phyloP scores from a whole-genome alignment of 305 asterid species.

The Plantago lanceolata region DNA sequence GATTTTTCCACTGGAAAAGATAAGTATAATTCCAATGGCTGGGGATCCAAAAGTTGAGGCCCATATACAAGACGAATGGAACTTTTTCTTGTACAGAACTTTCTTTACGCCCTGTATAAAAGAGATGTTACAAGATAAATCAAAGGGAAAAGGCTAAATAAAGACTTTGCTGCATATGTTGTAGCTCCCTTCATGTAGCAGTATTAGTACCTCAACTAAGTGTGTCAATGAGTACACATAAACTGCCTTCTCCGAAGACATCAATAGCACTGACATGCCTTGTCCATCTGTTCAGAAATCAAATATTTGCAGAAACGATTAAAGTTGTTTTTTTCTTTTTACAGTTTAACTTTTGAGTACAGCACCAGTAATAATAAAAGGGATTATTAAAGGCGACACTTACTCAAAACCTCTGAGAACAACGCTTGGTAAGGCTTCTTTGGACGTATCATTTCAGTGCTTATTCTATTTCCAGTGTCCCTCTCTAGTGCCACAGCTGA shows the following conservation, averaged over 20 bases:
- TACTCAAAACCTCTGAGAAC: conserved; percentile 64
- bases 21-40: conserved; percentile 57
- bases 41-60: conserved; percentile 75
- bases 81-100: conserved; percentile 79
- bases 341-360: not conserved
- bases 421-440: conserved; percentile 76
- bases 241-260: conserved; percentile 78
- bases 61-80: conserved; percentile 66
- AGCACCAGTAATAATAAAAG: conserved; percentile 5
- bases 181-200: conserved; percentile 2
- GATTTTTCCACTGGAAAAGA: conserved; percentile 66
- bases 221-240: conserved; percentile 71
- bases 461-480: conserved; percentile 67
- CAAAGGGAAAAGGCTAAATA: not conserved
- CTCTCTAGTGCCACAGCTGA: conserved; percentile 64
- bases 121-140: conserved; percentile 16
- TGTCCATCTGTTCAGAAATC: conserved; percentile 40
- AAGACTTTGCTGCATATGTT: not conserved
- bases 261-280: conserved; percentile 49
- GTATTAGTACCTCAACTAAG: conserved; percentile 58
- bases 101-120: conserved; percentile 67
- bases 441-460: conserved; percentile 61
- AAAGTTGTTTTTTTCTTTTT: not conserved
- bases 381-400: conserved; percentile 18
- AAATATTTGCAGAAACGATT: not conserved